Conservation (phyloP, 306 rosid species). For the Arachis hypogaea region DNA sequence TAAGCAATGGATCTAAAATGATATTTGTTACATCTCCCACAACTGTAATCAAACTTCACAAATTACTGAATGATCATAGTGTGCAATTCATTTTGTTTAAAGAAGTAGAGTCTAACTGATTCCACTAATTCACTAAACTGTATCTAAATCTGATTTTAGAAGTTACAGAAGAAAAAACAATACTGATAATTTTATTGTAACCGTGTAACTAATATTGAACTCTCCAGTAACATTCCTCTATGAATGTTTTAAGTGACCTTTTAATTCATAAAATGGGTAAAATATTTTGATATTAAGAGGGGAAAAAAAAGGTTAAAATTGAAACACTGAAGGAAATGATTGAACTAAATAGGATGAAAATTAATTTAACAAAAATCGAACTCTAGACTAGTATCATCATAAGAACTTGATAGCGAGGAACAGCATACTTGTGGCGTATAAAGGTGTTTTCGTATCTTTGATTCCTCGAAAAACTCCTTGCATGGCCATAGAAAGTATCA, state of each 20-base stretch:
- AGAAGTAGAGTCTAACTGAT: conserved; percentile 2
- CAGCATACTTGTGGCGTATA: conserved; percentile 69
- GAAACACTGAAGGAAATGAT: background rate
- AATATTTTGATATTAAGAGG: background rate
- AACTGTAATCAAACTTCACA: conserved; percentile 39
- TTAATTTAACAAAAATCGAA: background rate
- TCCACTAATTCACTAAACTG: background rate
- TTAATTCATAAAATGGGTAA: background rate
- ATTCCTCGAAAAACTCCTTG: conserved; percentile 92
- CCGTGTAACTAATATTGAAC: no score
- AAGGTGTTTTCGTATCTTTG: conserved; percentile 84
- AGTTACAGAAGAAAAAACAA: background rate
- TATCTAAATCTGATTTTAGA: conserved; percentile 9
- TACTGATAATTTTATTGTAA: conserved; percentile 8
- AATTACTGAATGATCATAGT: conserved; percentile 14
- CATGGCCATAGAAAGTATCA: conserved; percentile 83
- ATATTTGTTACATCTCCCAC: conserved; percentile 74
- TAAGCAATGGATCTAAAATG: conserved; percentile 67
- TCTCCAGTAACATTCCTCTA: background rate
- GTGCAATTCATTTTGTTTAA: background rate
- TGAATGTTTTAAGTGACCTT: background rate
- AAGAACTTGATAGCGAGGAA: conserved; percentile 14
- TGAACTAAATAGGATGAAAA: background rate
- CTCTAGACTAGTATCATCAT: conserved; percentile 13
- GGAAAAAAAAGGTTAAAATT: background rate